Base-by-base conservation (phyloP, 2,329 filamentous ascomycete species). In the Chaetomiaceae sp. region DNA sequence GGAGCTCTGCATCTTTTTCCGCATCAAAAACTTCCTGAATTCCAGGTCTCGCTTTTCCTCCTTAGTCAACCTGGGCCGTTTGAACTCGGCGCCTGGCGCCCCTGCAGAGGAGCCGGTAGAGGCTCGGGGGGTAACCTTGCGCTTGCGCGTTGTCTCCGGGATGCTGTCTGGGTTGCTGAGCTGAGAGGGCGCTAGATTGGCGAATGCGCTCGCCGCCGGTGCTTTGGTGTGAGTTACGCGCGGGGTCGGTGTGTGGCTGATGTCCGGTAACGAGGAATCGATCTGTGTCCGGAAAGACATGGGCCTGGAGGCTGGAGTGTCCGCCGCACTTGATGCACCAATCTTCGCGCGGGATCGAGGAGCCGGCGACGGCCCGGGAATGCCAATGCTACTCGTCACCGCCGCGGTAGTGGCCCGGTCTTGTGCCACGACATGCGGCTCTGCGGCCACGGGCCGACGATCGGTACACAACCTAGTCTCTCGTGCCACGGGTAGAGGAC, bases 141-240 rank as follows among this genome's bases (percentile, higher is more conserved):
- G 51, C 34, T 46, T 54, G 33, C 38, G 29, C n/a, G 36, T 23
- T 7, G 36, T 22, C 20, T 57, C 55, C 2, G 55, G 47, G 15
- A 57, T 57, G 48, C 47, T 54, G 8, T 56, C 47, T 7, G 47
- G 17, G 37, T 56, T 54, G 56, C 56, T 56, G 47, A 36, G n/a
- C 37, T 46, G 51, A n/a, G 51, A 49, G 29, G 31, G 36, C 11
- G 17, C 23, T 8, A 31, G 15, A 12, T 27, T n/a, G 6, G 34
- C 15, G 4, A 27, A 19, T 3, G 33, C 36, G 51, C 17, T 38
- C n/a, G 23, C 22, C 12, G n/a, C 17, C 29, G 25, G 29, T 15
- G 29, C 6, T 4, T 14, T 23, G n/a, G 6, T 20, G 12, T 38
- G n/a, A 5, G 34, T 17, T 15, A 38, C n/a, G 15, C 6, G 31